phyloP scores from a whole-genome alignment of 2,329 filamentous ascomycete genomes.

The Metarhizium rileyi region DNA sequence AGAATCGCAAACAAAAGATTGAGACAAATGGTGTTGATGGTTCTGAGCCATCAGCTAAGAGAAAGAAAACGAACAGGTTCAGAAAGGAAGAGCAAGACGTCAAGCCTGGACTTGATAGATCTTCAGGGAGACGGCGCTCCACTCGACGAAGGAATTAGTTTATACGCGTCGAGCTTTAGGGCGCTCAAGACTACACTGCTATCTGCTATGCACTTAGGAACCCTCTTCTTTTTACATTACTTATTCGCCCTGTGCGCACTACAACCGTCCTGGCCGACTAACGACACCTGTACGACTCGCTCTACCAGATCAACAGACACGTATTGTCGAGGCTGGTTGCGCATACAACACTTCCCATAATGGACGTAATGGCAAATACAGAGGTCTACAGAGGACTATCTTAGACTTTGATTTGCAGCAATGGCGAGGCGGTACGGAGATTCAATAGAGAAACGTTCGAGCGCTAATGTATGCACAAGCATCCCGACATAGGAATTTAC shows the following conservation, averaged over 20 bases:
- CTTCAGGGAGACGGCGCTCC: slow-evolving; percentile 13
- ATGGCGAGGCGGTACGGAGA: too few relatives aligned
- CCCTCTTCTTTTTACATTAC: neutral
- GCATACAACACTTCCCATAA: too few relatives aligned
- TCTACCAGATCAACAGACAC: neutral
- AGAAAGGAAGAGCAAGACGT: slow-evolving; percentile 15
- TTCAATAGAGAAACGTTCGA: too few relatives aligned
- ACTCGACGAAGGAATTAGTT: neutral
- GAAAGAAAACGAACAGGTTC: slow-evolving; percentile 11
- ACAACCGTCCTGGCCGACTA: neutral
- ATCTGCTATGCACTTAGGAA: neutral
- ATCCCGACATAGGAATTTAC: too few relatives aligned
- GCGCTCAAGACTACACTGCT: neutral
- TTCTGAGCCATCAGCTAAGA: slow-evolving; percentile 16
- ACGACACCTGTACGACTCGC: neutral
- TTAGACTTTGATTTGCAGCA: too few relatives aligned
- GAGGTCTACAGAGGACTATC: too few relatives aligned
- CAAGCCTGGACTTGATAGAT: slow-evolving; percentile 3
- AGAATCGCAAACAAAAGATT: slow-evolving; percentile 17
- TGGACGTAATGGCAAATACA: too few relatives aligned
- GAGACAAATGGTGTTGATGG: slow-evolving; percentile 15
- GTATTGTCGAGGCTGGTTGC: neutral
- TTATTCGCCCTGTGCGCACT: neutral
- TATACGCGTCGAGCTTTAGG: neutral
- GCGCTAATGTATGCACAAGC: too few relatives aligned